Evolutionary conservation across 345 rosid genomes (phyloP).

Genomic region (Salix arbutifolia): DNA sequence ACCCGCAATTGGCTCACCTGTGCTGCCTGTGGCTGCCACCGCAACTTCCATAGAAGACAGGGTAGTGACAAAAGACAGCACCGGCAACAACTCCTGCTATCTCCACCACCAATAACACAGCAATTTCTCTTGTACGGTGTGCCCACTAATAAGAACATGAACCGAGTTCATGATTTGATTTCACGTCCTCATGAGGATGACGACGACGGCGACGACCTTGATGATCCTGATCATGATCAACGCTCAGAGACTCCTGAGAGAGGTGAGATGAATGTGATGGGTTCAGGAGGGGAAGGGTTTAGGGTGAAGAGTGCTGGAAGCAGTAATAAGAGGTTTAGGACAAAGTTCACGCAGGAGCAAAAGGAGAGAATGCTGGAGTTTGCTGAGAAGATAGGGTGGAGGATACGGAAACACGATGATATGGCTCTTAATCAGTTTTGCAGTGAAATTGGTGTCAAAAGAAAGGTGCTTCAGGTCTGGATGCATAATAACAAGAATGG

Average conservation of each 20-base stretch:
- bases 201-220: background rate
- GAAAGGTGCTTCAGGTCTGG: conserved; percentile 28
- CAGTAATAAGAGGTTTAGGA: conserved; percentile 23
- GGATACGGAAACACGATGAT: conserved; percentile 16
- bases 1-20: conserved; percentile 29
- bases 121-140: conserved; percentile 3
- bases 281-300: conserved; percentile 5
- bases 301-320: background rate
- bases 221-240: conserved; percentile 10
- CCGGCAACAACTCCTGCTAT: conserved; percentile 11
- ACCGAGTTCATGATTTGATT: background rate
- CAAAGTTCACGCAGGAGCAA: conserved; percentile 24
- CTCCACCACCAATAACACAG: conserved; percentile 7
- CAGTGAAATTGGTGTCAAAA: conserved; percentile 16
- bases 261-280: conserved; percentile 6
- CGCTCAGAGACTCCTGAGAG: conserved; percentile 33
- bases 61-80: conserved; percentile 4
- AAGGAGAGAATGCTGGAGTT: conserved; percentile 22
- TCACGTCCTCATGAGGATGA: background rate
- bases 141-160: background rate
- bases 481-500: conserved; percentile 27
- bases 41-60: conserved; percentile 46
- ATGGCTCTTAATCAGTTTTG: conserved; percentile 17
- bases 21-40: conserved; percentile 57
- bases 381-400: conserved; percentile 28